Evolutionary conservation across 768 basidiomycete genomes (phyloP).

Genomic region (Russula dissimulans): DNA sequence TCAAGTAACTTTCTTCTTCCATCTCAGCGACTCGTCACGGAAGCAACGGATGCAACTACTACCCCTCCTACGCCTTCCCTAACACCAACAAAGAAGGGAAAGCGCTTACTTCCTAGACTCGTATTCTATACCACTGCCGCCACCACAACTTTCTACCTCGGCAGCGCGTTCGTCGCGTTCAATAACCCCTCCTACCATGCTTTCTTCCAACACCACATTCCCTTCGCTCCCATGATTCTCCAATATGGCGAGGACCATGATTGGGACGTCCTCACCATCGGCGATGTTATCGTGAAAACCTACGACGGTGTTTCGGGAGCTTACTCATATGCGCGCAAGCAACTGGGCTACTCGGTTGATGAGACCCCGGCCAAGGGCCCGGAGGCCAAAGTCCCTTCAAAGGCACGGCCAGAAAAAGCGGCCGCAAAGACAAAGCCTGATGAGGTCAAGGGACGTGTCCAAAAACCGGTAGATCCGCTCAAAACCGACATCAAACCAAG

Average conservation of each 20-base stretch:
- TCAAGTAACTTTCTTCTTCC: neutral
- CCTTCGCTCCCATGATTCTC: slow-evolving; percentile 65
- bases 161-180: slow-evolving; percentile 72
- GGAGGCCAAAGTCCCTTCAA: neutral
- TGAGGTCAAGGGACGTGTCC: slow-evolving; percentile 38
- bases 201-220: slow-evolving; percentile 74
- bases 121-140: slow-evolving; percentile 60
- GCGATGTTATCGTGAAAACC: slow-evolving; percentile 45
- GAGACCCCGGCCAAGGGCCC: neutral
- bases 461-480: slow-evolving; percentile 35
- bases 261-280: slow-evolving; percentile 69
- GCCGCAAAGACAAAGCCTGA: slow-evolving; percentile 30
- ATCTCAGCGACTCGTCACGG: slow-evolving; percentile 54
- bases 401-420: neutral
- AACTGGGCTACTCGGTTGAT: slow-evolving; percentile 32
- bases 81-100: slow-evolving; percentile 42
- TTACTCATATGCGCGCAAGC: slow-evolving; percentile 45
- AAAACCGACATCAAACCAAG: slow-evolving; percentile 41
- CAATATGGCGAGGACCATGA: slow-evolving; percentile 72
- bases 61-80: slow-evolving; percentile 26
- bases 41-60: slow-evolving; percentile 22
- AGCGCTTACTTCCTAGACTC: slow-evolving; percentile 45
- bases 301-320: slow-evolving; percentile 40
- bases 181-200: slow-evolving; percentile 75
- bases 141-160: slow-evolving; percentile 71